These are phyloP conservation scores for Carex kokanica DNA, from an alignment of 176 grass and related monocot species.

Conservation along the genomic window DNA sequence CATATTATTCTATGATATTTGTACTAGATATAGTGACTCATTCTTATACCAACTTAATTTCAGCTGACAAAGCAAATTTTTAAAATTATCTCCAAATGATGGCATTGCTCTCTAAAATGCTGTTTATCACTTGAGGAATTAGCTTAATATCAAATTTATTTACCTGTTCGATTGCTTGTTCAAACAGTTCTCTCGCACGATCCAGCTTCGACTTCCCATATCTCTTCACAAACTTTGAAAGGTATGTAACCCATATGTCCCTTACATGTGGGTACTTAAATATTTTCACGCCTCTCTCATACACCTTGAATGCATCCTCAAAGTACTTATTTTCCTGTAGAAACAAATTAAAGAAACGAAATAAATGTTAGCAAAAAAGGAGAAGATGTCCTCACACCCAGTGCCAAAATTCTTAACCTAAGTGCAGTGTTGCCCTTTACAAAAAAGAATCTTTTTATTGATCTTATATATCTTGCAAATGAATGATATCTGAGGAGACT, in stretches of 20 bases:
- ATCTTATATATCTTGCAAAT: neutral
- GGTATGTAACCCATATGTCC: conserved; percentile 66
- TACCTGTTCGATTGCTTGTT: conserved; percentile 49
- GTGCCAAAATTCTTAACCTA: neutral
- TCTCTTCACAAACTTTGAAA: conserved; percentile 51
- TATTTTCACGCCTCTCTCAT: conserved; percentile 52
- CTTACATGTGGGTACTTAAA: conserved; percentile 67
- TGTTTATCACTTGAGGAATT: neutral
- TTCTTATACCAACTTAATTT: neutral
- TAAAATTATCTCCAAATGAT: neutral
- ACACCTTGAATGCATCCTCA: conserved; percentile 78
- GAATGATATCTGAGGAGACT: neutral
- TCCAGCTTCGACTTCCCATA: conserved; percentile 48
- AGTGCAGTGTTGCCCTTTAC: neutral
- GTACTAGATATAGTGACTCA: neutral
- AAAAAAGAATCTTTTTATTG: neutral
- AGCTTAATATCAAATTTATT: neutral
- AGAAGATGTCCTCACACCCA: neutral
- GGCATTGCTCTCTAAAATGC: neutral
- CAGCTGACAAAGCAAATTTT: neutral
- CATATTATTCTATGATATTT: neutral
- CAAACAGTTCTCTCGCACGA: conserved; percentile 59
- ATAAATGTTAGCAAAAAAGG: neutral
- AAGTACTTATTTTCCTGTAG: conserved; percentile 41
- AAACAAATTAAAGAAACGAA: neutral